Conservation (phyloP, 1,284 basidiomycete genomes). For the Boletus smithii region DNA sequence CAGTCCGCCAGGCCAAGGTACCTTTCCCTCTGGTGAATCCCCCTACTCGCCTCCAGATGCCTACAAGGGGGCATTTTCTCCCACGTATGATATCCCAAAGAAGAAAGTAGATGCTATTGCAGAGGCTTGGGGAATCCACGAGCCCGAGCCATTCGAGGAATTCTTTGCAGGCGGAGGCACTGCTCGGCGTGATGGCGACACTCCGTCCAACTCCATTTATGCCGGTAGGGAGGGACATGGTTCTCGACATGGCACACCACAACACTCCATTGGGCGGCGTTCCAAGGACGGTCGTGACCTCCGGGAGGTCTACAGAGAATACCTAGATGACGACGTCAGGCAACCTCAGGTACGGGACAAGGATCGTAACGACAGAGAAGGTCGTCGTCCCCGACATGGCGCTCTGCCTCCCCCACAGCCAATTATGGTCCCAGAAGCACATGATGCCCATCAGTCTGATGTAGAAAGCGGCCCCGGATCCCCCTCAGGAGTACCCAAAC, state of each 20-base stretch:
- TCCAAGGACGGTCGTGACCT: conserved; percentile 45
- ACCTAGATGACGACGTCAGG: conserved; percentile 39
- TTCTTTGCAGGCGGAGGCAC: conserved; percentile 73
- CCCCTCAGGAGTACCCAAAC: conserved; percentile 52
- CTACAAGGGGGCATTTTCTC: conserved; percentile 44
- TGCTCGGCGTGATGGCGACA: conserved; percentile 45
- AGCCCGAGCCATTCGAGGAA: conserved; percentile 83
- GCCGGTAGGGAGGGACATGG: conserved; percentile 51
- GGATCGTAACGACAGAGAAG: conserved; percentile 29
- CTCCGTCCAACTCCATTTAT: conserved; percentile 61
- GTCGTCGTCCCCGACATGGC: conserved; percentile 42
- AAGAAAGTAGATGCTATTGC: conserved; percentile 79
- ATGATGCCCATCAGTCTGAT: conserved; percentile 44
- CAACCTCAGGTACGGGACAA: conserved; percentile 30
- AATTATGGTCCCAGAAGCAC: conserved; percentile 61
- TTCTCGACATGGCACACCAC: conserved; percentile 30
- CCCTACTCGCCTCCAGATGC: conserved; percentile 54
- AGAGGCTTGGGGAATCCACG: conserved; percentile 85
- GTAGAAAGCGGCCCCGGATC: conserved; percentile 36
- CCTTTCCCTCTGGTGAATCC: conserved; percentile 37
- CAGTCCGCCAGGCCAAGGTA: conserved; percentile 42
- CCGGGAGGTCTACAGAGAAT: conserved; percentile 43
- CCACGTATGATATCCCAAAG: conserved; percentile 54
- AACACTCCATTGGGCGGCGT: conserved; percentile 36
- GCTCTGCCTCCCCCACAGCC: conserved; percentile 75